phyloP scores from a whole-genome alignment of 2,329 filamentous ascomycete species.

The Berkeleyomyces rouxiae region DNA sequence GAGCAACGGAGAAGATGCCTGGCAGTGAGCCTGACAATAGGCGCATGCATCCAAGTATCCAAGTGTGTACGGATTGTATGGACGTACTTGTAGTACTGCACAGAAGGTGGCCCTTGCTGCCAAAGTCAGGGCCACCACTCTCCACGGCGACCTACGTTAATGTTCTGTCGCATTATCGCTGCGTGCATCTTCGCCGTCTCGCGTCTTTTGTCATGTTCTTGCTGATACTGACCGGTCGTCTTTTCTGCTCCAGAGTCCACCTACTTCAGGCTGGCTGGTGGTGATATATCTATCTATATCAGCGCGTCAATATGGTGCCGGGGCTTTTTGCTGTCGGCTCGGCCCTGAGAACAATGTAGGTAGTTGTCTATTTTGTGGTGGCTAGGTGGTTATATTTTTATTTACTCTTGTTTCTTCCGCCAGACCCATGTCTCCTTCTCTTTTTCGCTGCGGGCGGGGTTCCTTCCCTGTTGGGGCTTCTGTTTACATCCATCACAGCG shows the following conservation, averaged over 20 bases:
- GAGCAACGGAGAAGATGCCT: not conserved
- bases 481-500: not conserved
- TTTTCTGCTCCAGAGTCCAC: not conserved
- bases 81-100: not conserved
- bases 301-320: not conserved
- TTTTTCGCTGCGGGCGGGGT: not conserved
- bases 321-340: not conserved
- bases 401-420: not conserved
- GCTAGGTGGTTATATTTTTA: too few relatives aligned
- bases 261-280: not conserved
- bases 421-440: not conserved
- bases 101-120: not conserved
- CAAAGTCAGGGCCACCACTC: not conserved
- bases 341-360: too few relatives aligned
- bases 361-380: too few relatives aligned
- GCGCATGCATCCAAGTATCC: not conserved
- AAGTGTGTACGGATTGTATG: not conserved
- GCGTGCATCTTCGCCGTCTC: not conserved
- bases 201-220: too few relatives aligned
- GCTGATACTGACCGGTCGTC: not conserved
- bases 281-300: not conserved
- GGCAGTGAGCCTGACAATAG: too few relatives aligned
- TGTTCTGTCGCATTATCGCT: too few relatives aligned
- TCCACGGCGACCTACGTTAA: too few relatives aligned
- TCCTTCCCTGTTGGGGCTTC: not conserved